Evolutionary conservation across 495 filamentous ascomycete genomes (phyloP).

Genomic region (Saxophila tyrrhenica): DNA sequence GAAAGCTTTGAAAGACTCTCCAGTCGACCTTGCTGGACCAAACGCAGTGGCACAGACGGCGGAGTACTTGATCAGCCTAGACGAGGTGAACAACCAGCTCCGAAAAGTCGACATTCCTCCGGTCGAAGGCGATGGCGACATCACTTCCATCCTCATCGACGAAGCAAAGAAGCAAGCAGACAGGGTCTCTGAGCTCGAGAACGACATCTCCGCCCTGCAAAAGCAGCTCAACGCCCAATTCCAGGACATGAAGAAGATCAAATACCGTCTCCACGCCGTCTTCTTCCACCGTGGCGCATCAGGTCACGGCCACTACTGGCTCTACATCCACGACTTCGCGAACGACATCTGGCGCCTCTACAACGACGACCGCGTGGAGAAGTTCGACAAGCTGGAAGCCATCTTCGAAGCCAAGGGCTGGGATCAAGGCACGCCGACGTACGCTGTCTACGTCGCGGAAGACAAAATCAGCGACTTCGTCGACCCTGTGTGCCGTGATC

Average conservation of each 20-base stretch:
- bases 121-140: constrained; percentile 6
- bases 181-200: constrained; percentile 38
- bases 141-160: constrained; percentile 1
- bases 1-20: constrained; percentile 4
- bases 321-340: constrained; percentile 86
- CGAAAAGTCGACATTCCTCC: constrained; percentile 11
- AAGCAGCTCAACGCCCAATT: constrained; percentile 50
- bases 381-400: constrained; percentile 40
- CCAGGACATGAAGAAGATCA: constrained; percentile 41
- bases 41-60: constrained; percentile 18
- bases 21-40: constrained; percentile 10
- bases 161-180: constrained; percentile 33
- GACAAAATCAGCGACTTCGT: constrained; percentile 46
- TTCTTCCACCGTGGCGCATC: constrained; percentile 71
- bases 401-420: constrained; percentile 41
- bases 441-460: constrained; percentile 72
- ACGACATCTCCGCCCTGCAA: constrained; percentile 45
- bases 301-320: constrained; percentile 84
- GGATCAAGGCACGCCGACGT: constrained; percentile 60
- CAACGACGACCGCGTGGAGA: constrained; percentile 74
- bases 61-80: constrained; percentile 12
- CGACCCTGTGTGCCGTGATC: constrained; percentile 44
- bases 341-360: constrained; percentile 79
- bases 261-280: constrained; percentile 81
- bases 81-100: constrained; percentile 11